Base-by-base conservation (phyloP, 305 asterid genomes). In the Withania somnifera region DNA sequence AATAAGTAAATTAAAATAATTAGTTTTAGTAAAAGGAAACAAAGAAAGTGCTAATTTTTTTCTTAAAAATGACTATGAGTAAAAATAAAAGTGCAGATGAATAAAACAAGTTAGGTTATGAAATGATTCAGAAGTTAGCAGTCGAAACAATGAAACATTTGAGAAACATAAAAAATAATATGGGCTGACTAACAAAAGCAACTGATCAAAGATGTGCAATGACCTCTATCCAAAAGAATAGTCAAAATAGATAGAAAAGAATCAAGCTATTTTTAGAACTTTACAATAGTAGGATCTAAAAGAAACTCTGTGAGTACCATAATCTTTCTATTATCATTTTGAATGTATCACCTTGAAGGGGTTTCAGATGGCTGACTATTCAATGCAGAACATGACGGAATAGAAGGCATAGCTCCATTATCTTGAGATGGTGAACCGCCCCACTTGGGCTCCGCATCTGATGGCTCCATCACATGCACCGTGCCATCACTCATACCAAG, bases 401-500 rank as follows among this genome's bases (percentile, higher is more conserved):
- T 87, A 0, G 92, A 86, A n/a, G 95, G 90, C 67, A 93, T 38
- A 30, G 84, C 83, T 17, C 95, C 95, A 11, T 93, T 92, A 7
- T 93, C 98, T 84, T 91, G 95, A 77, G 95, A 82, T 6, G 88
- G 83, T 11, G 92, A 87, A 28, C 93, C 90, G 10, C 98, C 98
- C 98, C 98, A 94, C 82, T 94, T 92, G 6, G 88, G 88, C 89
- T 95, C 97, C 0, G 87, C 91, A 82, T 92, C 95, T 22, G 93
- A 89, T 15, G 99, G 97, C 89, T 95, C 99, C 0, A 95, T 86
- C 83, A 95, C 99, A 36, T 95, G 90, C 56, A 95, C 97, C 0
- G 91, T 88, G 22, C 99, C 99, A 28, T 94, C 98, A 20, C 91
- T 93, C 98, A 95, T 93, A 67, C 99, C 99, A 3, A 95, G 93